phyloP scores from a whole-genome alignment of 2,329 filamentous ascomycete species.

The Calonectria fujianensis region DNA sequence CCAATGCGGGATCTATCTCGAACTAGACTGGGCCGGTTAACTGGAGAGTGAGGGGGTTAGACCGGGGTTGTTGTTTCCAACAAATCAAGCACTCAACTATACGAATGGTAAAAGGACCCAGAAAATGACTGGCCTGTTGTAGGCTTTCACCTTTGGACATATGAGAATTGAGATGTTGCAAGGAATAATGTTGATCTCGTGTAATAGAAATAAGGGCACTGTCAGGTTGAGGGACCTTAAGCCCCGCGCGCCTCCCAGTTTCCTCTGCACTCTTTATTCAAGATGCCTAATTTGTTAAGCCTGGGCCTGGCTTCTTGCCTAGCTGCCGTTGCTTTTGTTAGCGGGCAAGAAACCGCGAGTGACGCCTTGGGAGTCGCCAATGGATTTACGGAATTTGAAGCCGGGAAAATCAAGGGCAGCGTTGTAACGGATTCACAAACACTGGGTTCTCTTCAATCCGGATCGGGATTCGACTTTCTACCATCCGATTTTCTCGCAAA shows the following conservation, averaged over 20 bases:
- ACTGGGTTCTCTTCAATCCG: neutral
- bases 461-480: slow-evolving; percentile 19
- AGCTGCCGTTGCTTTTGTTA: neutral
- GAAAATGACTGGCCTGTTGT: neutral
- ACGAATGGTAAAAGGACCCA: neutral
- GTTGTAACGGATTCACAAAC: slow-evolving; percentile 14
- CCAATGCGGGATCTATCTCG: neutral
- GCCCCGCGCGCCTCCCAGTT: too few species aligned
- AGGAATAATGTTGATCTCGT: neutral
- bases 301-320: neutral
- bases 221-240: too few species aligned
- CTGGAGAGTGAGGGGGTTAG: neutral
- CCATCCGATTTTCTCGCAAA: slow-evolving; percentile 17
- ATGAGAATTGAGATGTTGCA: neutral
- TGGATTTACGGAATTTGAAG: slow-evolving; percentile 12
- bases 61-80: neutral
- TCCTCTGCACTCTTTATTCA: neutral
- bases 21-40: slow-evolving; percentile 10
- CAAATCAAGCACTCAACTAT: neutral
- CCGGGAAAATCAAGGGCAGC: slow-evolving; percentile 5
- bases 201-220: neutral
- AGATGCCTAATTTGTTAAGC: slow-evolving; percentile 5
- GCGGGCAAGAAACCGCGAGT: neutral
- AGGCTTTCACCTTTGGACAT: neutral
- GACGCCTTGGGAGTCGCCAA: slow-evolving; percentile 12